These are phyloP conservation scores for Plasmopara viticola DNA, from an alignment of 352 stramenopile species.

Conservation along the genomic window DNA sequence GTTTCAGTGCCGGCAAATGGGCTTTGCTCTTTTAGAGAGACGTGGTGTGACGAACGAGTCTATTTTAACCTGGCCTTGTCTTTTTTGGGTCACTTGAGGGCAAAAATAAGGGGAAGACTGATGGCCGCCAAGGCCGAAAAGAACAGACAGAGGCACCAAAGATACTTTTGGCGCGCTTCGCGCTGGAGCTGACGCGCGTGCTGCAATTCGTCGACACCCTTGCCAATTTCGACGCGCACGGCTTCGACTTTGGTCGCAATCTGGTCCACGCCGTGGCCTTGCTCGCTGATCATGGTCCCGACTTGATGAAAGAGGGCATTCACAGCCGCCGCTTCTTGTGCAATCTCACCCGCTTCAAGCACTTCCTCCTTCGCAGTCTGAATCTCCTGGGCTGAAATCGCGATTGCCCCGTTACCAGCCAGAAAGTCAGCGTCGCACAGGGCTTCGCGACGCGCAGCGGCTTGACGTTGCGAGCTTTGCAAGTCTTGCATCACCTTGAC, in stretches of 20 bases:
- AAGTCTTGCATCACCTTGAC: conserved; percentile 66
- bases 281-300: conserved; percentile 49
- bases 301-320: conserved; percentile 69
- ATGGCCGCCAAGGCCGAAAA: conserved; percentile 38
- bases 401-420: conserved; percentile 26
- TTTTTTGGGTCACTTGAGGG: conserved; percentile 17
- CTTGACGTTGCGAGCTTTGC: conserved; percentile 51
- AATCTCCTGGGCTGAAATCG: conserved; percentile 54
- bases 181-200: conserved; percentile 53
- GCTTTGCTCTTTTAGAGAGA: not conserved
- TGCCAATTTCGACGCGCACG: conserved; percentile 68
- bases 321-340: conserved; percentile 52
- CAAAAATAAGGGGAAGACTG: conserved; percentile 45
- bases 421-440: conserved; percentile 72
- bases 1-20: conserved; percentile 2
- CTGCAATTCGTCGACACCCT: conserved; percentile 59
- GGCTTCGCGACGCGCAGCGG: conserved; percentile 44
- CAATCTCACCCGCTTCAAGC: conserved; percentile 57
- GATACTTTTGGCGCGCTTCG: conserved; percentile 60
- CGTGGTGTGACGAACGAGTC: not conserved
- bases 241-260: conserved; percentile 70
- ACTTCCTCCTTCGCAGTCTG: conserved; percentile 74
- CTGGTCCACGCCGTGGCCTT: conserved; percentile 61
- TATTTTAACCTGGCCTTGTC: too few species aligned
- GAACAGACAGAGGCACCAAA: conserved; percentile 33